phyloP scores from a whole-genome alignment of 2,329 filamentous ascomycete species.

The Colletotrichum viniferum region DNA sequence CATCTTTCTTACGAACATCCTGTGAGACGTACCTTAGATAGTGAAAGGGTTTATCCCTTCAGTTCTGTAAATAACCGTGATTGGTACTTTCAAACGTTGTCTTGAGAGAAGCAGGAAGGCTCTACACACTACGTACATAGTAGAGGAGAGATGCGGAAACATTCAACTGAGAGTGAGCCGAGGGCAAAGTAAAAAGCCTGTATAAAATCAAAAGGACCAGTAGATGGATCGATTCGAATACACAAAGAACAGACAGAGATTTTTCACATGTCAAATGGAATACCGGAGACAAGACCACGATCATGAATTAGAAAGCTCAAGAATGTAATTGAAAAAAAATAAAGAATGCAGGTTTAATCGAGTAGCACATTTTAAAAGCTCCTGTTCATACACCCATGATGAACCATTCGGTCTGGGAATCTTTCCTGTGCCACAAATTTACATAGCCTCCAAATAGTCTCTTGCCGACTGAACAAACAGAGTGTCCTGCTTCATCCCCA shows the following conservation, averaged over 20 bases:
- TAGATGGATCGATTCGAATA: not conserved
- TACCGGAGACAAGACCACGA: not conserved
- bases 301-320: not conserved
- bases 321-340: accelerated
- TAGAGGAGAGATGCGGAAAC: accelerated
- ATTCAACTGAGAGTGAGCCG: not conserved
- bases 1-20: not conserved
- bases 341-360: too few relatives aligned
- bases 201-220: not conserved
- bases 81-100: not conserved
- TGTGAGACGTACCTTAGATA: not conserved
- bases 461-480: not conserved
- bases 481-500: not conserved
- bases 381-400: not conserved
- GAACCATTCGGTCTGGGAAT: not conserved
- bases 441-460: not conserved
- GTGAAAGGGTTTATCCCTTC: accelerated
- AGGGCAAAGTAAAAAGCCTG: not conserved
- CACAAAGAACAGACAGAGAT: not conserved
- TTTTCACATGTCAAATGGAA: accelerated
- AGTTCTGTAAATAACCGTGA: not conserved
- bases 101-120: not conserved
- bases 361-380: too few relatives aligned
- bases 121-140: not conserved
- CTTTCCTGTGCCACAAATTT: not conserved